These are phyloP conservation scores for Mesembryanthemum crystallinum DNA, from an alignment of 148 eudicot species.

Conservation along the genomic window DNA sequence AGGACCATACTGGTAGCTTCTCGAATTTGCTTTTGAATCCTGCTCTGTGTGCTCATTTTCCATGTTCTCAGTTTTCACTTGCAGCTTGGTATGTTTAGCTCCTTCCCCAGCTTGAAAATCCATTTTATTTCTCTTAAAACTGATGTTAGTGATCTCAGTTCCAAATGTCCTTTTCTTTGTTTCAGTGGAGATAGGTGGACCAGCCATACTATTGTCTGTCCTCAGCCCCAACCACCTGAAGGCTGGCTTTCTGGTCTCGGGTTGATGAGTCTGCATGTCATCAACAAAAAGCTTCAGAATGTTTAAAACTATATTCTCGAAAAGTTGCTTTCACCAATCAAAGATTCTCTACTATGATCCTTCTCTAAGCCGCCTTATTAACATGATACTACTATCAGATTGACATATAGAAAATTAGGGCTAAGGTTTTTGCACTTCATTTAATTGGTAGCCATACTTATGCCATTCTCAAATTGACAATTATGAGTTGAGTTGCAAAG, in stretches of 20 bases:
- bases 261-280: conserved; percentile 65
- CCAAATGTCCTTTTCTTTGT: conserved; percentile 79
- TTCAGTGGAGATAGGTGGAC: conserved; percentile 34
- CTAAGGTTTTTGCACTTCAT: no score
- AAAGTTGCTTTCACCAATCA: not conserved
- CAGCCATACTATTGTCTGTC: conserved; percentile 27
- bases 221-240: conserved; percentile 82
- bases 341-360: not conserved
- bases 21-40: no score
- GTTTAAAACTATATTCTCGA: not conserved
- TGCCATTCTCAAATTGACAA: not conserved
- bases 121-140: conserved; percentile 50
- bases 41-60: conserved; percentile 35
- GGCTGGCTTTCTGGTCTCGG: conserved; percentile 84
- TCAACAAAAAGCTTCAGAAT: conserved; percentile 13
- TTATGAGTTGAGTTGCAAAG: not conserved
- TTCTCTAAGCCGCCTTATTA: not conserved
- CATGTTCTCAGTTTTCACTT: conserved; percentile 31
- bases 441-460: no score
- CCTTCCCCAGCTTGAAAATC: conserved; percentile 33
- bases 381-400: no score
- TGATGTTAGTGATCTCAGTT: conserved; percentile 65
- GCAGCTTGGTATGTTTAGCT: conserved; percentile 29
- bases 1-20: conserved; percentile 64
- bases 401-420: not conserved